Evolutionary conservation across 192 early-diverging fungal species (phyloP).

Genomic region (Podochytrium sp.): DNA sequence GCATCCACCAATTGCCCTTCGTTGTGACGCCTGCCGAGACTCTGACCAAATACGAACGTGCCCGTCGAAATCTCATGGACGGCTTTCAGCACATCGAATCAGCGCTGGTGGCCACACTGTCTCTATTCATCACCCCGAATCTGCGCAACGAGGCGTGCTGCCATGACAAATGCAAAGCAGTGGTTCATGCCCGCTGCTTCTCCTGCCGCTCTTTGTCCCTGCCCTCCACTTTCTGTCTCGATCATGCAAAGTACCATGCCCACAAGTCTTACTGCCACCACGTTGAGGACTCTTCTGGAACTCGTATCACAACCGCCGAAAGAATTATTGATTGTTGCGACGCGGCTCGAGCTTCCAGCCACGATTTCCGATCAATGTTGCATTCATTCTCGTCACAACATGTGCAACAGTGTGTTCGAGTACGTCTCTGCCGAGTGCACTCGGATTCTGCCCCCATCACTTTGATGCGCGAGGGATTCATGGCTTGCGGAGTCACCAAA

Average conservation of each 20-base stretch:
- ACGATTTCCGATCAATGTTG: neutral
- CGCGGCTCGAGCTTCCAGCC: neutral
- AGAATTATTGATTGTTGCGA: neutral
- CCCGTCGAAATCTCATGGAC: neutral
- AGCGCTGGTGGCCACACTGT: no score
- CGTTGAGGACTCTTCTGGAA: neutral
- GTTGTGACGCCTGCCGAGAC: no score
- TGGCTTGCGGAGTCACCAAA: neutral
- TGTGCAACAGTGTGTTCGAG: neutral
- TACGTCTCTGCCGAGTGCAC: neutral
- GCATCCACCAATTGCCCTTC: no score
- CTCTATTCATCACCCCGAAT: slow-evolving; percentile 2
- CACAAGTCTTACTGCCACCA: neutral
- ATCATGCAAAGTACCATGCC: neutral
- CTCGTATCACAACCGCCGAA: neutral
- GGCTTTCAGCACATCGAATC: neutral
- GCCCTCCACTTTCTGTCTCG: neutral
- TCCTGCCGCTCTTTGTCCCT: neutral
- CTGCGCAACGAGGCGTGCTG: neutral
- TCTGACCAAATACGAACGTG: slow-evolving; percentile 4
- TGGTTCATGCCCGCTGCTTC: neutral
- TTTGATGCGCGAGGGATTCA: neutral
- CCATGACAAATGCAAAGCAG: neutral
- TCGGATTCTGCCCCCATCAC: neutral
- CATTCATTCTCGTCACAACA: neutral